Base-by-base conservation (phyloP, 345 rosid species). In the Zanthoxylum bungeanum region DNA sequence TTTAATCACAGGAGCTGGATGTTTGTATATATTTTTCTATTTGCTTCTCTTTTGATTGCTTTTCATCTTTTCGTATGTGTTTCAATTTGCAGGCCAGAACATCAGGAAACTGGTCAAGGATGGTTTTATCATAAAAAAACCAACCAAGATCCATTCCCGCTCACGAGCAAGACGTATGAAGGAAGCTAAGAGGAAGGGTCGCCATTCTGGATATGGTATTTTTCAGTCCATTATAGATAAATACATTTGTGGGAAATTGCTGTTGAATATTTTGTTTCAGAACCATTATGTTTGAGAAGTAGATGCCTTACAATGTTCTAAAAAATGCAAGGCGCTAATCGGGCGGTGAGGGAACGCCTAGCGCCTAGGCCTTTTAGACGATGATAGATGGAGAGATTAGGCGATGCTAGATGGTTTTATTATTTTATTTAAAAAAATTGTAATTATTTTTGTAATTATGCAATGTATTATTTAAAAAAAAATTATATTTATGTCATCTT, bases 131-230 rank as follows among this genome's bases (percentile, higher is more conserved):
- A 94, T 94, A 78, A 90, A 90, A 86, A 94, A 92, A 78, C 98
- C 98, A 68, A 92, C 98, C 0, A 92, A 94, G 91, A 94, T 94
- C 53, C 98, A 94, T 76, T 94, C 98, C 27, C 93, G 97, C 0
- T 83, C 98, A 1, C 91, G 98, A 63, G 98, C 98, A 0, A 86
- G 98, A 0, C 87, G 88, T 0, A 79, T 90, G 92, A 92, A 87
- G 73, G 90, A 84, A 63, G 98, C 98, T 28, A 94, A 92, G 80
- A 87, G 88, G 58, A 94, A 94, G 84, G 98, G 98, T 0, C 95
- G 98, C 25, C 98, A 94, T 80, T 85, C 98, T 76, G 98, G 98
- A 65, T 89, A 92, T 70, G 98, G 98, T 92, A 87, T 51, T n/a
- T 63, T 47, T 56, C 44, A 36, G 21, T 30, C n/a, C 46, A n/a